A percentile compares a stretch with the other conserved stretches of the same genome.
phyloP scores from a whole-genome alignment of 495 filamentous ascomycete species.

The Polyplosphaeria fusca region DNA sequence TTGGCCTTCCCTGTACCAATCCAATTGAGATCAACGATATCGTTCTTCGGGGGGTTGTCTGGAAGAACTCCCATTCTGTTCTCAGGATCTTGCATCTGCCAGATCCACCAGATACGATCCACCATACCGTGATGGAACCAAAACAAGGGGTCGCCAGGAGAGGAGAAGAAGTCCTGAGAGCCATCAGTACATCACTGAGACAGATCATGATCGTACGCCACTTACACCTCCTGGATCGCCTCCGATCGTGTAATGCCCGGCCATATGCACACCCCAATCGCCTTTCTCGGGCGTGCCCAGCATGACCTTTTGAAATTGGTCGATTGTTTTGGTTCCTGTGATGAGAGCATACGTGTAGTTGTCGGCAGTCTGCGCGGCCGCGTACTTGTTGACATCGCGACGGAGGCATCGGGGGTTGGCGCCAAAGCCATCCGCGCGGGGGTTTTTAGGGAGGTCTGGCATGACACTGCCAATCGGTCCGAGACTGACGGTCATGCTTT shows the following conservation, averaged over 20 bases:
- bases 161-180: conserved; percentile 30
- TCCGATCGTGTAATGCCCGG: conserved; percentile 27
- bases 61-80: conserved; percentile 25
- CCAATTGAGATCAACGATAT: conserved; percentile 25
- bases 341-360: conserved; percentile 28
- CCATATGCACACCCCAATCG: conserved; percentile 31
- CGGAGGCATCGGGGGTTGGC: conserved; percentile 25
- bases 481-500: conserved; percentile 24
- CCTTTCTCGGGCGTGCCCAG: conserved; percentile 48
- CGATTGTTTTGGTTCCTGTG: not conserved
- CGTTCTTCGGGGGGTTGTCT: conserved; percentile 14
- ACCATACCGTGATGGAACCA: conserved; percentile 48
- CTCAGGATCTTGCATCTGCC: conserved; percentile 52
- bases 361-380: not conserved
- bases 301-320: conserved; percentile 25
- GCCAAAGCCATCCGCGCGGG: conserved; percentile 21
- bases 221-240: conserved; percentile 37
- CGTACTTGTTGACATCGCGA: conserved; percentile 24
- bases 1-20: not conserved
- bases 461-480: conserved; percentile 19
- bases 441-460: conserved; percentile 17
- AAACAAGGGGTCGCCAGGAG: conserved; percentile 31
- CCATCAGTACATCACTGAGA: not conserved
- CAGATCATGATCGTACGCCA: not conserved
- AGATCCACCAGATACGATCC: conserved; percentile 68